phyloP scores from a whole-genome alignment of 2,329 filamentous ascomycete genomes.

The Cercospora zeina region DNA sequence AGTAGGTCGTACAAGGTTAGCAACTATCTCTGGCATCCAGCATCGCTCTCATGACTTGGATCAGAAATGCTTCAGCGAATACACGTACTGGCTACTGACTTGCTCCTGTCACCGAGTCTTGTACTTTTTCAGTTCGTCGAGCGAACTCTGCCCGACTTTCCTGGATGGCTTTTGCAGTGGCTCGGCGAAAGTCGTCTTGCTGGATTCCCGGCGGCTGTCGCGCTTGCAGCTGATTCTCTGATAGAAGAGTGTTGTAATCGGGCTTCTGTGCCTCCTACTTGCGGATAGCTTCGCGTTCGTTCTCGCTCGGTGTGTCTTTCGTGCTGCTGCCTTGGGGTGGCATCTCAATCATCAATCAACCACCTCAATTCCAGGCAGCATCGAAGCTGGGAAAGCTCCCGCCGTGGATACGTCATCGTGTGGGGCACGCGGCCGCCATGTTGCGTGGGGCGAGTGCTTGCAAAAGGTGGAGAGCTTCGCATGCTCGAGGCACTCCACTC shows the following conservation, averaged over 20 bases:
- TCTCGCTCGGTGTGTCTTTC: background rate
- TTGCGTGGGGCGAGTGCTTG: background rate
- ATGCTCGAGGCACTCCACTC: constrained; percentile 3
- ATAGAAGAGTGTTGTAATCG: background rate
- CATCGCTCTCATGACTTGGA: background rate
- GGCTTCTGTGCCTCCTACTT: constrained; percentile 2
- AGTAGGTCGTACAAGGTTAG: background rate
- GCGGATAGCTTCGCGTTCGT: constrained; percentile 7
- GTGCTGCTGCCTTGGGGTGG: background rate
- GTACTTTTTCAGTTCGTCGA: background rate
- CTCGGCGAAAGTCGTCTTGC: constrained; percentile 3
- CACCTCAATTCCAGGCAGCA: constrained; percentile 8
- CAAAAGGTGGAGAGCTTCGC: background rate
- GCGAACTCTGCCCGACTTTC: constrained; percentile 3
- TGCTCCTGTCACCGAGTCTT: background rate
- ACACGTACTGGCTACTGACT: constrained; percentile 13
- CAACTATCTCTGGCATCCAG: background rate
- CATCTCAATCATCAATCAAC: background rate
- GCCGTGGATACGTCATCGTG: background rate
- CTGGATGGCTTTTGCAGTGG: constrained; percentile 5
- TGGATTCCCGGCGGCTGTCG: background rate
- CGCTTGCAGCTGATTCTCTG: background rate
- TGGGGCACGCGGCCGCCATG: background rate
- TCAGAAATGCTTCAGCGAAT: background rate
- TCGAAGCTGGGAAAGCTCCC: background rate